These are phyloP conservation scores for Paxillus involutus DNA, from an alignment of 768 basidiomycete species.

Conservation along the genomic window DNA sequence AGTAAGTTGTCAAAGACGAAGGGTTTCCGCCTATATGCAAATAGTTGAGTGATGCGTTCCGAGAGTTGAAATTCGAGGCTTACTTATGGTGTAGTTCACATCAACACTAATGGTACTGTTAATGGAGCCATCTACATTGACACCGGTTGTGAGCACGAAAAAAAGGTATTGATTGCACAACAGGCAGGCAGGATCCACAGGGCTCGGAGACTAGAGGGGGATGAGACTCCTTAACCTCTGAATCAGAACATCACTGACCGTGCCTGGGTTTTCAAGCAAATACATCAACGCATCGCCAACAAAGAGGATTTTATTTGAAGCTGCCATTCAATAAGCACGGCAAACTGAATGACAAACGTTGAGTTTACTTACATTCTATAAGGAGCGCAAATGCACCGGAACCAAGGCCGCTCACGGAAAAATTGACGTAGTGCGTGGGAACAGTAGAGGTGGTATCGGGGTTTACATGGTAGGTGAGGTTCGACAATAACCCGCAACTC, in stretches of 20 bases:
- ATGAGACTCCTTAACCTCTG: background rate
- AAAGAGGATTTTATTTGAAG: no score
- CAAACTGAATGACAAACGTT: no score
- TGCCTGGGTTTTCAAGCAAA: no score
- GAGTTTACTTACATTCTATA: background rate
- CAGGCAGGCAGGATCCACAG: background rate
- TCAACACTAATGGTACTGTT: background rate
- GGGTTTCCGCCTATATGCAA: background rate
- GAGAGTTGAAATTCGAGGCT: background rate
- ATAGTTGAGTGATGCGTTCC: background rate
- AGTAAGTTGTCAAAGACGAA: background rate
- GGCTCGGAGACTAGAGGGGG: no score
- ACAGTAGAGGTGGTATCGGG: no score
- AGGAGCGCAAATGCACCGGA: background rate
- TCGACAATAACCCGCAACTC: slow-evolving; percentile 10
- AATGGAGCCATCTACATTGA: slow-evolving; percentile 4
- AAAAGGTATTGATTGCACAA: background rate
- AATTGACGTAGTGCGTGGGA: background rate
- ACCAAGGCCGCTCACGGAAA: background rate
- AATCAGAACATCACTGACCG: no score
- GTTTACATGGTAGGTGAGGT: background rate
- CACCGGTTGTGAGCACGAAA: slow-evolving; percentile 10
- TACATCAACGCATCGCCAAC: no score
- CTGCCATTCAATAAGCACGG: no score
- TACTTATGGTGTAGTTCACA: background rate